Evolutionary conservation across 139 green algal species (phyloP).

Genomic region (Tetradesmus obliquus): DNA sequence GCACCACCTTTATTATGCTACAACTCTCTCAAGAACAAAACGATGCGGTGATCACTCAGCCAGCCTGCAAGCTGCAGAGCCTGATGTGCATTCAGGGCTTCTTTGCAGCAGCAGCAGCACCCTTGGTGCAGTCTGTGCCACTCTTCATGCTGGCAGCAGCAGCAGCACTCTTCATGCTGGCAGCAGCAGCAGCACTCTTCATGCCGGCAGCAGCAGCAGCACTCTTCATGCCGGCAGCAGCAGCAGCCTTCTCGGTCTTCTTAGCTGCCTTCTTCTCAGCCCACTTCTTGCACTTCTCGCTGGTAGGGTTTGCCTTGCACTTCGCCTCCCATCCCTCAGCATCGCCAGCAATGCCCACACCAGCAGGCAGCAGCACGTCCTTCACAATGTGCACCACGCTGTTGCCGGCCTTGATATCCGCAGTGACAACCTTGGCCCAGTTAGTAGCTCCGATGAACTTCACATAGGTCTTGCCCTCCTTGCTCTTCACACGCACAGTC

Average conservation of each 20-base stretch:
- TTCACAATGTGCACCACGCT: conserved; percentile 21
- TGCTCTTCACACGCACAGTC: not conserved
- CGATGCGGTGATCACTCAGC: no score
- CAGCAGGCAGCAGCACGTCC: conserved; percentile 33
- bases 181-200: not conserved
- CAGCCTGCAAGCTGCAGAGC: no score
- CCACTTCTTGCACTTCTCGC: not conserved
- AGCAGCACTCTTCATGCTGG: no score
- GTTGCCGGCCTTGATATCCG: conserved; percentile 25
- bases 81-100: no score
- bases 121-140: no score
- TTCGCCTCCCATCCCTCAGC: conserved; percentile 13
- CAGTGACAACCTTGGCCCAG: not conserved
- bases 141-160: no score
- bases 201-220: no score
- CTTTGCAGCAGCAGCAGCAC: no score
- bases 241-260: not conserved
- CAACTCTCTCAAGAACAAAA: no score
- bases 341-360: not conserved
- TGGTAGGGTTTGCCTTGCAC: not conserved
- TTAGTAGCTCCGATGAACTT: conserved; percentile 3
- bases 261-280: not conserved
- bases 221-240: not conserved
- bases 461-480: not conserved
- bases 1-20: no score